These are phyloP conservation scores for Claviceps citrina DNA, from an alignment of 2,329 filamentous ascomycete genomes.

Conservation along the genomic window DNA sequence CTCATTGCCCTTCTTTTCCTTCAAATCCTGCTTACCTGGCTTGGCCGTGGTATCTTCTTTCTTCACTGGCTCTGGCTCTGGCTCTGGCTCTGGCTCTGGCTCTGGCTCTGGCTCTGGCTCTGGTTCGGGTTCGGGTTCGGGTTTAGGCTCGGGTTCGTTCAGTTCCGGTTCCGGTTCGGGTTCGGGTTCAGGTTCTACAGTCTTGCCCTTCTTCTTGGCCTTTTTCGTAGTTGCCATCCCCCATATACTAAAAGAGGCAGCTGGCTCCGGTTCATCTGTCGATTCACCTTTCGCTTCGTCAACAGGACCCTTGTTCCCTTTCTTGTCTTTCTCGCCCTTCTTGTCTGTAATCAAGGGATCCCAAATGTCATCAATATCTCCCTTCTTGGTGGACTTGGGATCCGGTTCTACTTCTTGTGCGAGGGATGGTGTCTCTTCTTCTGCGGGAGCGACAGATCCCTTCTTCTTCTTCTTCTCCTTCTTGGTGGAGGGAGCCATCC, in stretches of 20 bases:
- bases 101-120: constrained; percentile 13
- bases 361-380: constrained; percentile 7
- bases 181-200: constrained; percentile 7
- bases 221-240: no score
- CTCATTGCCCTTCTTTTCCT: constrained; percentile 15
- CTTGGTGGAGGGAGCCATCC: constrained; percentile 11
- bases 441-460: constrained; percentile 8
- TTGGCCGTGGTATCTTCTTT: constrained; percentile 15
- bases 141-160: constrained; percentile 5
- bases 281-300: no score
- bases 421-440: constrained; percentile 3
- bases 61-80: constrained; percentile 12
- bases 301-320: no score
- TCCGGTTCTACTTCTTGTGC: constrained; percentile 2
- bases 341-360: constrained; percentile 4
- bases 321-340: constrained; percentile 15
- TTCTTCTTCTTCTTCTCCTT: constrained; percentile 17
- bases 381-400: constrained; percentile 6
- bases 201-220: constrained; percentile 32
- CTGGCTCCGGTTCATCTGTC: no score
- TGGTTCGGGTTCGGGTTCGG: constrained; percentile 4
- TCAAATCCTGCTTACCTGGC: constrained; percentile 17
- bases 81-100: constrained; percentile 10
- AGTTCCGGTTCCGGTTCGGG: no score
- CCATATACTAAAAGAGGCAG: no score